Evolutionary conservation across 202 grass and related monocot genomes (phyloP), one percentile per base, ranked within the genome.

Genomic region (Zoysia matrella): DNA sequence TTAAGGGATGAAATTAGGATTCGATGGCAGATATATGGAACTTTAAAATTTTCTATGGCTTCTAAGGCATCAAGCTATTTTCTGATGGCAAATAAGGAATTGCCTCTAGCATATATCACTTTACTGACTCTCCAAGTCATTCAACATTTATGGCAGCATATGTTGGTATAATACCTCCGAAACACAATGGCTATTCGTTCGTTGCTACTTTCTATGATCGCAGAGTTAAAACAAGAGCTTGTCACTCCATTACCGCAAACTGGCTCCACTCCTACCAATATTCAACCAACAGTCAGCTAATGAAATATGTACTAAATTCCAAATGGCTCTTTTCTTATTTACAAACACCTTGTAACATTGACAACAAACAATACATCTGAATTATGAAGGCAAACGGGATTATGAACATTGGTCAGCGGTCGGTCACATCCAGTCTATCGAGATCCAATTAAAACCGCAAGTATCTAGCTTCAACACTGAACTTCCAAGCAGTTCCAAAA

Each of bases 191-290:
- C 47, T 63, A 45, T 12, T 2, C 53, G 6, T 44, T 46, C n/a
- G 15, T 45, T 60, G 56, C n/a, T 60, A 22, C 22, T 65, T 77
- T 1, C 22, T 65, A 54, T 58, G 74, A 48, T 13, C n/a, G 8
- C 9, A 52, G 3, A 52, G 30, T 10, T 42, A 49, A 55, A 54
- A 66, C 15, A 11, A 14, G 55, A 49, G 18, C 13, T 22, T 52
- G 36, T 14, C 16, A 64, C 63, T 7, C 1, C 39, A 36, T 65
- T 30, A 30, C 22, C 22, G 22, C 22, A 30, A 30, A 30, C 22
- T 53, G 45, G 42, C 6, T 30, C 44, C 44, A 72, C 67, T 50
- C 9, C 46, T 60, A 48, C 42, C 16, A 60, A 65, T 85, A 74
- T 72, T 71, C 13, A 75, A 42, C 71, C 57, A 6, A 36, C 6